Evolutionary conservation across 2,329 filamentous ascomycete genomes (phyloP).

Genomic region (Diaporthe aspalathi): DNA sequence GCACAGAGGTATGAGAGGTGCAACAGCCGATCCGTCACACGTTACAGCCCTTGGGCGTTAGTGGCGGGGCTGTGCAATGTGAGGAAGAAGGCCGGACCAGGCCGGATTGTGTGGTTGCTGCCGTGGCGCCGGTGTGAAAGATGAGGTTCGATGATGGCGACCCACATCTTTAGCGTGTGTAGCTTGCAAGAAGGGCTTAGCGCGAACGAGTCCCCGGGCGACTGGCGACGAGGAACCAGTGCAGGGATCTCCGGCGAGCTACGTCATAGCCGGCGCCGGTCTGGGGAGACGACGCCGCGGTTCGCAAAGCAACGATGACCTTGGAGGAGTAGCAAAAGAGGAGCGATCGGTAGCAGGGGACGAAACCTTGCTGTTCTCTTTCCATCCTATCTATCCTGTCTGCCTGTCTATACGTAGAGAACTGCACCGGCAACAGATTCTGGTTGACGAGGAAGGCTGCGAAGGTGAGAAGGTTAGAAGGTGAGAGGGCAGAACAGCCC

Average conservation of each 20-base stretch:
- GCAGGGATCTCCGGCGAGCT: slow-evolving; percentile 13
- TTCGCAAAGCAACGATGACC: neutral
- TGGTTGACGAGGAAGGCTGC: neutral
- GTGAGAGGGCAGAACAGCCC: too few relatives aligned
- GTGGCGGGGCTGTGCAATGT: slow-evolving; percentile 22
- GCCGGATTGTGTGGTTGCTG: neutral
- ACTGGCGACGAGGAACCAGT: too few relatives aligned
- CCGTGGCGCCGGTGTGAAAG: neutral
- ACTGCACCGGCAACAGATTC: too few relatives aligned
- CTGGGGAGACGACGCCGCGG: neutral
- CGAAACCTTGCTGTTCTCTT: neutral
- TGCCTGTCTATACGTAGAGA: too few relatives aligned
- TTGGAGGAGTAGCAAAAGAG: slow-evolving; percentile 1
- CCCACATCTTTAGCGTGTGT: neutral
- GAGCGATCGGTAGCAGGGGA: slow-evolving; percentile 15
- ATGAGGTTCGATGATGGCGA: slow-evolving; percentile 9
- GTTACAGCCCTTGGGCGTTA: neutral
- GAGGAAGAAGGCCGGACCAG: neutral
- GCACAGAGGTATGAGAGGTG: neutral
- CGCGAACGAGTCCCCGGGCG: neutral
- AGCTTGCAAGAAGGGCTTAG: neutral
- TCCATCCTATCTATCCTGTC: neutral
- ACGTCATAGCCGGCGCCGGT: slow-evolving; percentile 22
- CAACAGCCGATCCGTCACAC: neutral
- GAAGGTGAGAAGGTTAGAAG: neutral